Base-by-base conservation (phyloP, 148 eudicot species). In the Persicaria maculosa region DNA sequence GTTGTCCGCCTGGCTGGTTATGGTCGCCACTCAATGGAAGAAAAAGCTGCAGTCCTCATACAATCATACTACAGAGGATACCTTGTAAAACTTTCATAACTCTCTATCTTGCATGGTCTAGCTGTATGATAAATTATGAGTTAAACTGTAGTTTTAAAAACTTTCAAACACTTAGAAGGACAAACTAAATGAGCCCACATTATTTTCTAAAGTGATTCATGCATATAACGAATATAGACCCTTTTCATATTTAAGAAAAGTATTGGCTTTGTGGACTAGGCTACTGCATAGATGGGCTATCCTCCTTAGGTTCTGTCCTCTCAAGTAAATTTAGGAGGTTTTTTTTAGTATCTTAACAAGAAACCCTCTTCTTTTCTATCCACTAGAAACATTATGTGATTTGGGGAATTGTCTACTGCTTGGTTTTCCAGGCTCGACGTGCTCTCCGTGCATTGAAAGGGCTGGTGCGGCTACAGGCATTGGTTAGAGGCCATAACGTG, bases 361-460 rank as follows among this genome's bases (percentile, higher is more conserved):
- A 47, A 47, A 47, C 9, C 52, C 12, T 48, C 52, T 48, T 48
- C 52, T 48, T 8, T 48, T 48, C 9, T 7, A 48, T 48, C 12
- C 52, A 48, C 12, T 48, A 48, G 52, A 48, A 0, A 48, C 52
- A 48, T 0, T 48, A 5, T 48, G 52, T 48, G 8, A 48, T 12
- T 48, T 9, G 52, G 52, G 19, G 7, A 55, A 55, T 11, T 59
- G 9, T 59, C 65, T 59, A 2, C 40, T 59, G 43, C 36, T 64
- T 5, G 36, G 5, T 6, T 6, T 6, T 69, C 15, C n/a, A 93
- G 98, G 97, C 97, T 61, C 88, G 91, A 78, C 87, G 91, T 77
- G 98, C 98, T 46, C 85, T 87, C 7, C 78, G 75, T 25, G 98
- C 97, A n/a, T 79, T 94, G 52, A 88, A 85, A 80, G 98, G 98